These are phyloP conservation scores for Sextonia rubra DNA, from an alignment of 164 flowering plant species.

Conservation along the genomic window DNA sequence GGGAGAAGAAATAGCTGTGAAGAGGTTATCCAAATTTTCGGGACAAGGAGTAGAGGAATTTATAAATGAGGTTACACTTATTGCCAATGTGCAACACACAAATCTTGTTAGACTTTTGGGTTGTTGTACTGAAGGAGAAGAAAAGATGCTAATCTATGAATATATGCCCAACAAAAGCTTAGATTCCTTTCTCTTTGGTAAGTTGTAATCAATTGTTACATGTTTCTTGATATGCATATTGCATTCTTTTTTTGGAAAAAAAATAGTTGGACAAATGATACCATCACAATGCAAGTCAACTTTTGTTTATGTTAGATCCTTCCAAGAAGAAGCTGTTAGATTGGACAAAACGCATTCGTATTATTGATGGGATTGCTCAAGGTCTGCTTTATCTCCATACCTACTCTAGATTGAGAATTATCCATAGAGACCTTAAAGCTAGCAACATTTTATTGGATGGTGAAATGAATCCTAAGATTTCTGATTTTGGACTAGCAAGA, in stretches of 20 bases:
- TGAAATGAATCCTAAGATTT: conserved; percentile 41
- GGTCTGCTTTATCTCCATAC: conserved; percentile 47
- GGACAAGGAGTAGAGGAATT: conserved; percentile 34
- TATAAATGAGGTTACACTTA: conserved; percentile 28
- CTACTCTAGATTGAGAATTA: conserved; percentile 33
- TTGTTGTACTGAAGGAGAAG: conserved; percentile 28
- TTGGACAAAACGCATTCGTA: conserved; percentile 32
- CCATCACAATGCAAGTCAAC: not conserved
- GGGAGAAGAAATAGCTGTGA: conserved; percentile 38
- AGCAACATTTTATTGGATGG: conserved; percentile 39
- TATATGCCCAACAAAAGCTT: conserved; percentile 34
- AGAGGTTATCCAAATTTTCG: conserved; percentile 32
- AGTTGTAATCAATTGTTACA: not conserved
- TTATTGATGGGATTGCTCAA: conserved; percentile 36
- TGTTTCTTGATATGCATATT: not conserved
- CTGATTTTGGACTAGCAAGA: conserved; percentile 48
- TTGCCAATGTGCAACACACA: conserved; percentile 41
- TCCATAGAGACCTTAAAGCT: conserved; percentile 51
- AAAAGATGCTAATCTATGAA: conserved; percentile 38
- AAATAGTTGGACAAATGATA: not conserved
- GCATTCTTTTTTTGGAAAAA: not conserved
- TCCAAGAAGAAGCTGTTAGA: conserved; percentile 5
- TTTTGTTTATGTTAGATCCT: conserved; percentile 21
- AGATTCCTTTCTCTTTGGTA: conserved; percentile 28
- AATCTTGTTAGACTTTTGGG: conserved; percentile 40